Percentiles rank a stretch among this genome's conserved stretches.
phyloP scores from a whole-genome alignment of 768 basidiomycete species.

The Suillus variegatus region DNA sequence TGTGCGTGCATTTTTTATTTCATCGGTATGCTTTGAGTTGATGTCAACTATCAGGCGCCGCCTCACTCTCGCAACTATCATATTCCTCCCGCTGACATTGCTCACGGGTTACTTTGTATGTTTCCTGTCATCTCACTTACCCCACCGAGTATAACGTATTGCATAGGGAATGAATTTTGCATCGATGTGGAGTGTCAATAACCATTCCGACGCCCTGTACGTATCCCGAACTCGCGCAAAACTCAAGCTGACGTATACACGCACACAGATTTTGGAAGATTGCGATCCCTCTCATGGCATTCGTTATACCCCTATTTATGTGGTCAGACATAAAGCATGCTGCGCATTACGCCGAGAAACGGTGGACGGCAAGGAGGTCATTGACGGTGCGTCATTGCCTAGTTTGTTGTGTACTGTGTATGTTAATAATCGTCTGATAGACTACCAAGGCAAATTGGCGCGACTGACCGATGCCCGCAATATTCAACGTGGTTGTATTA shows the following conservation, averaged over 20 bases:
- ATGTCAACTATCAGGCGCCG: conserved; percentile 45
- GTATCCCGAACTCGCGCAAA: no score
- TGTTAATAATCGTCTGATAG: not conserved
- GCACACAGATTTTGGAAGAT: conserved; percentile 63
- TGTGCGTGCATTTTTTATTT: conserved; percentile 41
- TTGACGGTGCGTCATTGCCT: conserved; percentile 27
- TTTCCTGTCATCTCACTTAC: conserved; percentile 12
- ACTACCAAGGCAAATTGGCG: not conserved
- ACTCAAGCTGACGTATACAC: conserved; percentile 17
- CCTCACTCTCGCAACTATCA: conserved; percentile 67
- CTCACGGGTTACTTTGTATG: conserved; percentile 73
- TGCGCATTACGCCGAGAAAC: conserved; percentile 49
- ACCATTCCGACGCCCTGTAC: conserved; percentile 49
- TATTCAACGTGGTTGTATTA: not conserved
- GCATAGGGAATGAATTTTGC: conserved; percentile 67
- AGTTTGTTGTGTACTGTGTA: not conserved
- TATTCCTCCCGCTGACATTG: conserved; percentile 69
- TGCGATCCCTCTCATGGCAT: conserved; percentile 56
- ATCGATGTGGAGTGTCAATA: conserved; percentile 48
- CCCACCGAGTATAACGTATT: conserved; percentile 21
- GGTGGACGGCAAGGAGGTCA: conserved; percentile 25
- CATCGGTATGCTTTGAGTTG: not conserved
- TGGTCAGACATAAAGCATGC: conserved; percentile 49
- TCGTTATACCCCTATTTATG: conserved; percentile 44
- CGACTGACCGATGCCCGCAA: not conserved